A percentile compares a stretch with the other conserved stretches of the same genome.
Conservation (phyloP, 208 protist genomes). For the Leishmania turanica region DNA sequence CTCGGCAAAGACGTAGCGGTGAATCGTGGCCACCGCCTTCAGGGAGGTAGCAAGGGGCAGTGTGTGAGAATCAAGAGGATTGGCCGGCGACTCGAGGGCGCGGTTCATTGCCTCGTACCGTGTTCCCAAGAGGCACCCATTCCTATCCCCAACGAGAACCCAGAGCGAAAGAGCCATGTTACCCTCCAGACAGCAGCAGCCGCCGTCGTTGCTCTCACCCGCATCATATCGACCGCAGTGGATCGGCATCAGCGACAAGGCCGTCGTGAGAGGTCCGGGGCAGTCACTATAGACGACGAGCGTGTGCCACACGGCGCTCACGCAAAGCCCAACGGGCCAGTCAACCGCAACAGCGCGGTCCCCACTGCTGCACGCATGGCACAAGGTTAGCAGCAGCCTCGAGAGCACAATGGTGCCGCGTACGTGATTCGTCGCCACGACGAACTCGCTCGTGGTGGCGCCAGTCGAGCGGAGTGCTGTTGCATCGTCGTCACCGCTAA, state of each 20-base stretch:
- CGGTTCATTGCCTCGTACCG: not conserved
- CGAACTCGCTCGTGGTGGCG: slow-evolving; percentile 1
- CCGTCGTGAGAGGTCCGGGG: slow-evolving; percentile 22
- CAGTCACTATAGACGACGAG: slow-evolving; percentile 13
- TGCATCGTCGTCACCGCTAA: not conserved
- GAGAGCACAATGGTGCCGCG: slow-evolving; percentile 19
- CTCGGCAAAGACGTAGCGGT: slow-evolving; percentile 27
- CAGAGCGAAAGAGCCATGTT: slow-evolving; percentile 1
- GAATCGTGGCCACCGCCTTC: slow-evolving; percentile 2
- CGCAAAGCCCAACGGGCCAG: not conserved
- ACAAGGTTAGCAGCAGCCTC: not conserved
- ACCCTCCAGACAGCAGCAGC: not conserved
- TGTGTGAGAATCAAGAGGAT: not conserved
- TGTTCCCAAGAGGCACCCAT: slow-evolving; percentile 15
- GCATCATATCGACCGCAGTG: not conserved
- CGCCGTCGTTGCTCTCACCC: not conserved
- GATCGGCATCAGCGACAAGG: slow-evolving; percentile 2
- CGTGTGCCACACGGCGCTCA: slow-evolving; percentile 8
- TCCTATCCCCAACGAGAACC: slow-evolving; percentile 26
- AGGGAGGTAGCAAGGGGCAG: slow-evolving; percentile 3
- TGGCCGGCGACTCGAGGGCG: not conserved
- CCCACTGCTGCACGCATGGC: not conserved
- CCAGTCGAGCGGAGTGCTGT: not conserved
- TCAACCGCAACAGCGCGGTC: not conserved
- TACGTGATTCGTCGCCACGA: slow-evolving; percentile 29